Evolutionary conservation across 768 basidiomycete genomes (phyloP).

Genomic region (Lactifluus subvellereus): DNA sequence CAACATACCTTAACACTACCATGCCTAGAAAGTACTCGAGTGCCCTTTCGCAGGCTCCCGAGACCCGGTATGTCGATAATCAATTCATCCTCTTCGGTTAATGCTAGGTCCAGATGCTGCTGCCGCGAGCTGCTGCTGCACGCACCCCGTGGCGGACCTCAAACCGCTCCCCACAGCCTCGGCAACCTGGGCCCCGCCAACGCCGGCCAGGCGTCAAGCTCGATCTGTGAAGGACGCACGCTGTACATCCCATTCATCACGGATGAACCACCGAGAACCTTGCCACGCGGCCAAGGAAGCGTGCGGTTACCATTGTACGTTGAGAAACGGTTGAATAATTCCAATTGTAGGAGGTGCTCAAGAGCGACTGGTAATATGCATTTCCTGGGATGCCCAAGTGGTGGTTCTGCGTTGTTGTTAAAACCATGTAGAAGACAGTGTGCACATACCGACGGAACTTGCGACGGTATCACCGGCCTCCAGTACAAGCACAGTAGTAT

Average conservation of each 20-base stretch:
- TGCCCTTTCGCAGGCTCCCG: too few relatives aligned
- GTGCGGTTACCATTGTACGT: conserved; percentile 37
- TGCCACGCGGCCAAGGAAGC: conserved; percentile 56
- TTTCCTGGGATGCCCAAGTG: conserved; percentile 42
- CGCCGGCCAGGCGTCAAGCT: conserved; percentile 35
- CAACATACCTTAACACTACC: too few relatives aligned
- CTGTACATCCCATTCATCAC: conserved; percentile 68
- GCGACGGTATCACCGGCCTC: conserved; percentile 41
- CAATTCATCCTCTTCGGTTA: conserved; percentile 3
- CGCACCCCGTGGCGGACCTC: conserved; percentile 29
- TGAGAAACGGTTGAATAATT: conserved; percentile 47
- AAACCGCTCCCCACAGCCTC: conserved; percentile 29
- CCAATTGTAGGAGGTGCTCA: conserved; percentile 50
- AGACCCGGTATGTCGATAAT: background rate
- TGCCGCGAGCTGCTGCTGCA: conserved; percentile 30
- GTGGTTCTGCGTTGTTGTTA: background rate
- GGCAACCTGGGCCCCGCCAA: conserved; percentile 29
- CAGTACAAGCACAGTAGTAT: conserved; percentile 40
- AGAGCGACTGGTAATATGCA: conserved; percentile 48
- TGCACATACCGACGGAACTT: conserved; percentile 32
- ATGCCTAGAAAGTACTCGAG: too few relatives aligned
- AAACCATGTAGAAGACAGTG: background rate
- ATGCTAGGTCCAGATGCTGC: background rate
- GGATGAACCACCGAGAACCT: conserved; percentile 62
- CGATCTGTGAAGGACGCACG: conserved; percentile 45